Evolutionary conservation across 75 land plant genomes (phyloP), one percentile per base, ranked within the genome.

Genomic region (Cunninghamia lanceolata): DNA sequence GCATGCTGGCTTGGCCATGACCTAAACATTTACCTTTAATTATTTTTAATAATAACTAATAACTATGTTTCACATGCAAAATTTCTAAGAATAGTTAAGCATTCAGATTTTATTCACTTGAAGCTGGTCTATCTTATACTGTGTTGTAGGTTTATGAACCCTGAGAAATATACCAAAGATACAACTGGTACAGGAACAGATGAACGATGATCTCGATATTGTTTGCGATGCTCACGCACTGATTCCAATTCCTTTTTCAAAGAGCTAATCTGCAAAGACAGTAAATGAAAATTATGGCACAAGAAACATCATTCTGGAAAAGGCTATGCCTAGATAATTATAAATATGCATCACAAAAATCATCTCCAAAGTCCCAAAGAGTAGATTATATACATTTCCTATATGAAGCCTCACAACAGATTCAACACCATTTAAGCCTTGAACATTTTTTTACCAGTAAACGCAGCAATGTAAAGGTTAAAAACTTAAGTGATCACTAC

Each of bases 171-270:
- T 88, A 97, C 99, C 93, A 97, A 86, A 56, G 99, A 97, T 25
- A 96, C 95, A 74, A 97, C 98, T 85, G 99, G 99, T 38, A 97
- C 93, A 47, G 98, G 99, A 13, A 96, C 98, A 86, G 98, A 89
- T 81, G 85, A 84, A 52, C 99, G 90, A 19, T 95, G 94, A 85
- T 92, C 92, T 50, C 99, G 89, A 85, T 97, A 97, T 74, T 93
- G 98, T 86, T 94, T 95, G 34, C 99, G 83, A 83, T 97, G 98
- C 79, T 92, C 84, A 25, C 99, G 91, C 45, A 97, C 99, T 70
- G 98, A 93, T 84, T 97, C 98, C 73, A 97, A 86, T 82, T 94
- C 96, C 76, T 93, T 96, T 81, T 86, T 94, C 46, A 97, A 91
- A 52, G 66, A 91, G 76, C 92, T 92, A 85, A 97, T 97, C 99